Evolutionary conservation across 2,329 filamentous ascomycete species (phyloP).

Genomic region (Arachnopeziza araneosa): DNA sequence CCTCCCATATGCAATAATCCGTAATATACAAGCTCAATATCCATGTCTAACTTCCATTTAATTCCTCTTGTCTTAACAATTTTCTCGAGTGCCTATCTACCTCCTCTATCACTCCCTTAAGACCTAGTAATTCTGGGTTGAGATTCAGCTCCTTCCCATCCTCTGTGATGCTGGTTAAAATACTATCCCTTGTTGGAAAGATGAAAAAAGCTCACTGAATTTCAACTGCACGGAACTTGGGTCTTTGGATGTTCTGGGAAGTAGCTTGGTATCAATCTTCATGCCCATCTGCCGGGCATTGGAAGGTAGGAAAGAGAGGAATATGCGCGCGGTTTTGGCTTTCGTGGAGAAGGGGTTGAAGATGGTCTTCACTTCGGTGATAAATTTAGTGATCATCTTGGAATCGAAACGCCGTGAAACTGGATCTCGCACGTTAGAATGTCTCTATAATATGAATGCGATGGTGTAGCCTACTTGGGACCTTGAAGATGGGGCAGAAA

Average conservation of each 20-base stretch:
- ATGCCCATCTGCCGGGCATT: constrained; percentile 66
- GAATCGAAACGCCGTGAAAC: neutral
- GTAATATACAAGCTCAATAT: constrained; percentile 9
- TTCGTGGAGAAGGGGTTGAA: constrained; percentile 88
- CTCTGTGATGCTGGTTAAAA: constrained; percentile 46
- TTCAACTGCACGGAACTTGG: constrained; percentile 68
- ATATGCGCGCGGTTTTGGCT: constrained; percentile 78
- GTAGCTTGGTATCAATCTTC: constrained; percentile 69
- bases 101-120: constrained; percentile 82
- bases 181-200: neutral
- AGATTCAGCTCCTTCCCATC: constrained; percentile 88
- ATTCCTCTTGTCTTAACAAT: constrained; percentile 76
- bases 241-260: constrained; percentile 65
- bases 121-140: constrained; percentile 72
- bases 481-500: neutral
- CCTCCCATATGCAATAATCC: constrained; percentile 22
- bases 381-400: constrained; percentile 77
- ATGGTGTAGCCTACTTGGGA: neutral
- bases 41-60: constrained; percentile 42
- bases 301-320: constrained; percentile 79
- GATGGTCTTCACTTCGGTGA: constrained; percentile 76
- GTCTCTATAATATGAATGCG: neutral
- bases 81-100: constrained; percentile 82
- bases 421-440: neutral
- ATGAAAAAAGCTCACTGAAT: constrained; percentile 62